Evolutionary conservation across 2,329 filamentous ascomycete genomes (phyloP).

Genomic region (Aspergillus sergii): DNA sequence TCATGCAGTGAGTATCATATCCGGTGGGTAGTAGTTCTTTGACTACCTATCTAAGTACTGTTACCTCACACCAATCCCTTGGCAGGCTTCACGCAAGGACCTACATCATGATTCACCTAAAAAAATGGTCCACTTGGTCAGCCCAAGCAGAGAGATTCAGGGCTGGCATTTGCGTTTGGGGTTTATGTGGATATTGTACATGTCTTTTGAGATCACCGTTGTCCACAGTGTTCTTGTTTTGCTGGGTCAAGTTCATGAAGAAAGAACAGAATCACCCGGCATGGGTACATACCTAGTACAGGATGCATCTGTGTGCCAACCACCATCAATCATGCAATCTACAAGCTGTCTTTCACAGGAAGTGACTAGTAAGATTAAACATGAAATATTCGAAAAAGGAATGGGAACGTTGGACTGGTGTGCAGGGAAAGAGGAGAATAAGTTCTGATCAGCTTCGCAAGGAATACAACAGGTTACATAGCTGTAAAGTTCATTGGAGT

Average conservation of each 20-base stretch:
- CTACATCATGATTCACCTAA: background rate
- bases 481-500: background rate
- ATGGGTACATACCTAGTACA: background rate
- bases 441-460: background rate
- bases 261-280: background rate
- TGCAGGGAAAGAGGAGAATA: background rate
- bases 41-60: background rate
- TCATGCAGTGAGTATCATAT: background rate
- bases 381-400: too few relatives aligned
- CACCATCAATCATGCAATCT: background rate
- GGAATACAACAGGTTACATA: background rate
- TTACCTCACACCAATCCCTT: background rate
- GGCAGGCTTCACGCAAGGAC: background rate
- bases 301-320: background rate
- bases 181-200: background rate
- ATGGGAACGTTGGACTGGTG: background rate
- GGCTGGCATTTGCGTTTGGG: background rate
- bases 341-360: background rate
- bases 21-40: background rate
- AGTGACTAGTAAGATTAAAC: background rate
- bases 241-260: background rate
- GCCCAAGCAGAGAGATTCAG: background rate
- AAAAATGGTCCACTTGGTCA: background rate
- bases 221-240: background rate
- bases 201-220: background rate